Evolutionary conservation across 2,329 filamentous ascomycete genomes (phyloP).

Genomic region (Talaromyces rugulosus): DNA sequence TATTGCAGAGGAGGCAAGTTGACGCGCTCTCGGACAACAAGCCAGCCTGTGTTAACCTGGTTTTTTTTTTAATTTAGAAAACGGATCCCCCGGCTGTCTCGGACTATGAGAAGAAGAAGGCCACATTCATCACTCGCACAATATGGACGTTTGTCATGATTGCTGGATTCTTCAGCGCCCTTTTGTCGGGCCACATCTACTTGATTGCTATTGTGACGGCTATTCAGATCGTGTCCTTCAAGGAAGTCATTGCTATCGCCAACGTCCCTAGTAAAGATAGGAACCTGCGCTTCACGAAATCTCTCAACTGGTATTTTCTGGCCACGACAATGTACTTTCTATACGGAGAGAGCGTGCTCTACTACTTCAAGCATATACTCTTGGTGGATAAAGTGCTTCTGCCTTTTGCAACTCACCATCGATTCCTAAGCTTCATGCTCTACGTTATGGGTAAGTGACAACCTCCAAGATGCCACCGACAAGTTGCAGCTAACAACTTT

Average conservation of each 20-base stretch:
- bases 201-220: conserved; percentile 89
- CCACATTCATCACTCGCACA: conserved; percentile 92
- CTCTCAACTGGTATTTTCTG: conserved; percentile 97
- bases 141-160: conserved; percentile 99
- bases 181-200: conserved; percentile 97
- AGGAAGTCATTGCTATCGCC: conserved; percentile 97
- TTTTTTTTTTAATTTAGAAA: conserved; percentile 20
- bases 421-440: conserved; percentile 97
- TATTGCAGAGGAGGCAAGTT: conserved; percentile 32
- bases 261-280: conserved; percentile 89
- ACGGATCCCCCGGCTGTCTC: conserved; percentile 43
- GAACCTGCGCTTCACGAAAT: conserved; percentile 89
- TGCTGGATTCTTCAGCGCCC: conserved; percentile 78
- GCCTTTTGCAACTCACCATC: conserved; percentile 91
- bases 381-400: conserved; percentile 89
- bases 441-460: conserved; percentile 80
- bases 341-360: conserved; percentile 97
- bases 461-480: background rate
- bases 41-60: conserved; percentile 1
- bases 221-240: conserved; percentile 95
- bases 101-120: conserved; percentile 98
- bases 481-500: background rate
- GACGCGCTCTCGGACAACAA: background rate
- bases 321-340: conserved; percentile 99
- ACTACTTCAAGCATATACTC: conserved; percentile 99